Base-by-base conservation (phyloP, 108 stramenopile genomes). In the Cyclostephanos tholiformis region DNA sequence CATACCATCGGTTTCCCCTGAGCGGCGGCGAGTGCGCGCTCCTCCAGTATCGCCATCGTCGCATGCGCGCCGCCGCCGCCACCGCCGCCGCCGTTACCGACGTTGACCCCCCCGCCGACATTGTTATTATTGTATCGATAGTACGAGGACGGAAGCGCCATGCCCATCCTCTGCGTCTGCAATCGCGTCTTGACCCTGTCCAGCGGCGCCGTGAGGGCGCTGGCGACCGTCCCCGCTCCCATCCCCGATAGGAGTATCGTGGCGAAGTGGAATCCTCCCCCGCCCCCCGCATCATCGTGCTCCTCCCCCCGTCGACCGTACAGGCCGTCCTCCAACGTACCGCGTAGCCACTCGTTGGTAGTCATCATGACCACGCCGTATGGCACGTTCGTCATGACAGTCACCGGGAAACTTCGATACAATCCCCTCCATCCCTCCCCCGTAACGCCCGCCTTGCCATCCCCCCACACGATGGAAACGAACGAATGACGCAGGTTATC, bases 361-460 rank as follows among this genome's bases (percentile, higher is more conserved):
- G 92, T 88, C 46, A 99, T 95, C 96, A 98, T 95, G 38, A 98
- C 85, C 77, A 93, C 85, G 26, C 97, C 98, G 81, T 98, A 98
- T 0, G 99, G 99, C n/a, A 98, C 73, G 78, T 99, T 99, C 77
- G 97, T 97, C 63, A 90, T 73, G 23, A 99, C 83, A 0, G 99
- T 99, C 17, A 96, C 85, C 27, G 97, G 97, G 36, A 97, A 95
- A 30, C 86, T 86, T 23, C 96, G 86, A 67, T 91, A 97, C 27
- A 99, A 74, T 22, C 91, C 86, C 43, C 62, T 67, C 74, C 75
- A 69, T 56, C 95, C 99, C 80, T 98, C 99, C 9, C 67, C 74
- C n/a, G 85, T 62, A 26, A 0, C 32, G 0, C 17, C 36, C 0
- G 12, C 32, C 13, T 5, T 29, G 14, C 19, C 26, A 29, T 49